Evolutionary conservation across 2,329 filamentous ascomycete genomes (phyloP).

Genomic region (Paecilomyces dactylethromorphus): DNA sequence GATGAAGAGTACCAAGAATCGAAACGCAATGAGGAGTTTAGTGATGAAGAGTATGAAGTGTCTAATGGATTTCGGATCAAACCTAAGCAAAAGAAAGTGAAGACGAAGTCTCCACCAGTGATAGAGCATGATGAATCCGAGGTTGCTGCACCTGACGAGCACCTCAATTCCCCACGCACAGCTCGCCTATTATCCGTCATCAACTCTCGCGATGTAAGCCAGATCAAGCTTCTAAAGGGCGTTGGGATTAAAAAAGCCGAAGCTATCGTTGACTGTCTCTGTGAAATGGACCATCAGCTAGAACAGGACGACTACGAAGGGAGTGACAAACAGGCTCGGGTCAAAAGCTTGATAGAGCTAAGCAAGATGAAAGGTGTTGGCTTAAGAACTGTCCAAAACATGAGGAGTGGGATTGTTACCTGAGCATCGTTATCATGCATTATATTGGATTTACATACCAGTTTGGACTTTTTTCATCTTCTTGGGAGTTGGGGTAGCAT

Average conservation of each 20-base stretch:
- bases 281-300: slow-evolving; percentile 31
- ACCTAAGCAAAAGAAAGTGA: slow-evolving; percentile 20
- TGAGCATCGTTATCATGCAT: slow-evolving; percentile 6
- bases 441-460: background rate
- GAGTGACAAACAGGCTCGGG: slow-evolving; percentile 20
- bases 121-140: slow-evolving; percentile 8
- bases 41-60: slow-evolving; percentile 23
- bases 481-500: background rate
- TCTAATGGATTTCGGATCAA: slow-evolving; percentile 3
- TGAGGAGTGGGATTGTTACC: slow-evolving; percentile 38
- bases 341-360: slow-evolving; percentile 33
- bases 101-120: slow-evolving; percentile 13
- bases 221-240: slow-evolving; percentile 42
- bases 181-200: slow-evolving; percentile 38
- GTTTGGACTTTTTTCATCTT: background rate
- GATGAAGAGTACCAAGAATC: slow-evolving; percentile 26
- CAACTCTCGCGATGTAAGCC: slow-evolving; percentile 39
- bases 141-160: slow-evolving; percentile 8
- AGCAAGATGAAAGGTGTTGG: slow-evolving; percentile 40
- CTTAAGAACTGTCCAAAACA: slow-evolving; percentile 39
- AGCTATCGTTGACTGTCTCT: slow-evolving; percentile 41
- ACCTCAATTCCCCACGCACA: slow-evolving; percentile 34
- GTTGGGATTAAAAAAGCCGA: slow-evolving; percentile 44
- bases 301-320: slow-evolving; percentile 9
- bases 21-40: slow-evolving; percentile 16